phyloP scores from a whole-genome alignment of 2,329 filamentous ascomycete species.

The Aspergillus tubingensis region DNA sequence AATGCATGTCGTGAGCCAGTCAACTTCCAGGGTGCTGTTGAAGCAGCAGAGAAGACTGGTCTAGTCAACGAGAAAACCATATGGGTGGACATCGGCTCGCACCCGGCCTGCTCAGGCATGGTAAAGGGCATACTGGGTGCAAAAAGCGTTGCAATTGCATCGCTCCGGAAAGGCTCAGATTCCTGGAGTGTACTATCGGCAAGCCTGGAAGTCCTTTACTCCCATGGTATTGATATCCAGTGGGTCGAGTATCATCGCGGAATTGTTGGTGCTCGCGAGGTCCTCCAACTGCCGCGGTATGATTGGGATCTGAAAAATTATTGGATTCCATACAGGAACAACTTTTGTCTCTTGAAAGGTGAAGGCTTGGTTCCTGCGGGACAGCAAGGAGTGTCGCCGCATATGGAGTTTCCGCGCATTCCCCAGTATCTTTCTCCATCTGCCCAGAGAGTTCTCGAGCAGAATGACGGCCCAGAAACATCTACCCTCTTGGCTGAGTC shows the following conservation, averaged over 20 bases:
- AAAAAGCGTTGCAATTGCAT: constrained; percentile 59
- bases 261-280: constrained; percentile 58
- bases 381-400: neutral
- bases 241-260: constrained; percentile 71
- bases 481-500: constrained; percentile 32
- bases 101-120: constrained; percentile 69
- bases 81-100: constrained; percentile 72
- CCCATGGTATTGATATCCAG: constrained; percentile 64
- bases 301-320: constrained; percentile 71
- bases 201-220: constrained; percentile 63
- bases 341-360: constrained; percentile 71
- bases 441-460: constrained; percentile 64
- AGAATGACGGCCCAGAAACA: constrained; percentile 63
- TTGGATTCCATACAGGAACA: constrained; percentile 70
- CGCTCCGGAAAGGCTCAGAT: constrained; percentile 63
- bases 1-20: constrained; percentile 4
- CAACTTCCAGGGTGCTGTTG: constrained; percentile 2
- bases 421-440: constrained; percentile 59
- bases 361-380: constrained; percentile 45
- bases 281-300: constrained; percentile 69
- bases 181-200: constrained; percentile 64
- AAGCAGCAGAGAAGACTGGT: neutral
- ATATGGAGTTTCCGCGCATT: constrained; percentile 37
- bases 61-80: constrained; percentile 32
- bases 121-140: constrained; percentile 66